Percentiles rank a stretch among this genome's conserved stretches.
Conservation (phyloP, 2,329 filamentous ascomycete species). For the Chalaropsis ovoidea region DNA sequence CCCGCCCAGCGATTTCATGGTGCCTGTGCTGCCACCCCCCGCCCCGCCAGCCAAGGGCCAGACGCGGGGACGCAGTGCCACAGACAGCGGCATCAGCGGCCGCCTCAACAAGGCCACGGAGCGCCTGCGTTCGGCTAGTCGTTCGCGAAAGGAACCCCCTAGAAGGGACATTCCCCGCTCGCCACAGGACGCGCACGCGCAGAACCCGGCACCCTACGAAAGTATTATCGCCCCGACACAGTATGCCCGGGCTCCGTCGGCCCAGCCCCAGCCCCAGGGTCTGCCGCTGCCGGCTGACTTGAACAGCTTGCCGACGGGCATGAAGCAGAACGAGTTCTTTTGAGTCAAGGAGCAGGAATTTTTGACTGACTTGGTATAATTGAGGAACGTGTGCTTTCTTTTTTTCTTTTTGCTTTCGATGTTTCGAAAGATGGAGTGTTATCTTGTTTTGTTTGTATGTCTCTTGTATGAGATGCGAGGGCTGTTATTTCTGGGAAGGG, state of each 20-base stretch:
- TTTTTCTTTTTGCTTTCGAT: neutral
- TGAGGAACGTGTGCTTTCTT: slow-evolving; percentile 19
- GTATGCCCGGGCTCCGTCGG: neutral
- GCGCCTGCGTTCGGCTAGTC: slow-evolving; percentile 50
- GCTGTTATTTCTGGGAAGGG: slow-evolving; percentile 12
- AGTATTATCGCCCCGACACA: slow-evolving; percentile 31
- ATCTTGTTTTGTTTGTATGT: neutral
- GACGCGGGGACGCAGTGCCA: slow-evolving; percentile 47
- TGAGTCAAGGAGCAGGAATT: slow-evolving; percentile 29
- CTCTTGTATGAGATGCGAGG: neutral
- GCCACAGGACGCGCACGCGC: slow-evolving; percentile 34
- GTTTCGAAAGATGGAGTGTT: neutral
- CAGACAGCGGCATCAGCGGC: slow-evolving; percentile 41
- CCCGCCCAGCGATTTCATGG: slow-evolving; percentile 36
- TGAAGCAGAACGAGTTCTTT: slow-evolving; percentile 48
- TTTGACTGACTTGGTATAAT: slow-evolving; percentile 18
- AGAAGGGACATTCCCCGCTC: slow-evolving; percentile 30
- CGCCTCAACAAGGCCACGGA: slow-evolving; percentile 50
- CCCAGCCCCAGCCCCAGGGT: neutral
- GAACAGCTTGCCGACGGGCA: slow-evolving; percentile 41
- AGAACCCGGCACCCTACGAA: slow-evolving; percentile 35
- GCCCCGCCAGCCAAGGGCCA: slow-evolving; percentile 41
- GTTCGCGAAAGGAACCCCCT: slow-evolving; percentile 41
- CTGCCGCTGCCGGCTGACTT: slow-evolving; percentile 3
- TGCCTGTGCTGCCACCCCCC: slow-evolving; percentile 40